phyloP scores from a whole-genome alignment of 2,329 filamentous ascomycete species.

The Alternaria longipes region DNA sequence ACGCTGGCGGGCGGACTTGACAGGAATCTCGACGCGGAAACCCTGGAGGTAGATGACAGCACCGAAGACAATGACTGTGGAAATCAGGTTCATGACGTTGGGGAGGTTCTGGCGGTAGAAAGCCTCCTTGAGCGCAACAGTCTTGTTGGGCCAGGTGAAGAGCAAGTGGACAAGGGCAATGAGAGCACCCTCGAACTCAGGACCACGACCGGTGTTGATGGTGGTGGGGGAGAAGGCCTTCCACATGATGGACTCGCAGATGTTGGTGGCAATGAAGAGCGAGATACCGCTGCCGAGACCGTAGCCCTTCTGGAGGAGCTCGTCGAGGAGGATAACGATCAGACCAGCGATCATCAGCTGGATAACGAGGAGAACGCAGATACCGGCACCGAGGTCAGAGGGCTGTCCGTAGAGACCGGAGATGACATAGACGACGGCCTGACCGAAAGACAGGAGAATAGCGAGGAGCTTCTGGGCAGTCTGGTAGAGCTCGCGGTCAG shows the following conservation, averaged over 20 bases:
- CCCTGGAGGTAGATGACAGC: conserved; percentile 99
- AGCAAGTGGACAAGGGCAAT: conserved; percentile 98
- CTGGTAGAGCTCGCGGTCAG: conserved; percentile 99
- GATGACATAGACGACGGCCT: conserved; percentile 97
- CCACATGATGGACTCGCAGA: conserved; percentile 99
- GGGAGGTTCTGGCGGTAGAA: conserved; percentile 99
- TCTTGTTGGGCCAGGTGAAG: conserved; percentile 99
- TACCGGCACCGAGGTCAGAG: conserved; percentile 94
- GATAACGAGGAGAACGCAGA: conserved; percentile 97
- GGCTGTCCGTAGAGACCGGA: conserved; percentile 93
- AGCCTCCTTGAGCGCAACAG: conserved; percentile 95
- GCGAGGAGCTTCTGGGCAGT: conserved; percentile 93
- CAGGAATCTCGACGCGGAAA: conserved; percentile 99
- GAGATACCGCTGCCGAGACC: conserved; percentile 98
- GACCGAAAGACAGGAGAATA: conserved; percentile 96
- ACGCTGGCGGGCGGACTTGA: conserved; percentile 99
- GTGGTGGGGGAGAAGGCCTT: conserved; percentile 99
- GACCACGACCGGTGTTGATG: conserved; percentile 98
- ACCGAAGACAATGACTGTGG: conserved; percentile 91
- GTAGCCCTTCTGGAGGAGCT: conserved; percentile 99
- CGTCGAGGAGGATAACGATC: conserved; percentile 98
- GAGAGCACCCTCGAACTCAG: conserved; percentile 98
- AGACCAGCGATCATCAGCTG: conserved; percentile 97
- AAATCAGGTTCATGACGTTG: conserved; percentile 98
- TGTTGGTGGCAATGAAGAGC: conserved; percentile 99